Conservation (phyloP, 345 rosid species). For the Corymbia maculata region DNA sequence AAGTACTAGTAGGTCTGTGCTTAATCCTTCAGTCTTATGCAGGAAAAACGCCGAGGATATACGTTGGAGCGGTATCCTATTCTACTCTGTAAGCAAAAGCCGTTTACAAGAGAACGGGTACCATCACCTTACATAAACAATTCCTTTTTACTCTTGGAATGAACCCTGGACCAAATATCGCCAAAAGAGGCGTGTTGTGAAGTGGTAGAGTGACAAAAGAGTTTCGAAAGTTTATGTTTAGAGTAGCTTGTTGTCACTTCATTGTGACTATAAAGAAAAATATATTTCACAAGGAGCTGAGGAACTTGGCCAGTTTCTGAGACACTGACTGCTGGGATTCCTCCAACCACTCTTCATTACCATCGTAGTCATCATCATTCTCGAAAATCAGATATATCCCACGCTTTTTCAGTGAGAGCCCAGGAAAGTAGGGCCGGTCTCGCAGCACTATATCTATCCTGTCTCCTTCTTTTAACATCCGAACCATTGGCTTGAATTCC, state of each 20-base stretch:
- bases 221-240: background rate
- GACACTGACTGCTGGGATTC: conserved; percentile 27
- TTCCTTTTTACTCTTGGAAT: background rate
- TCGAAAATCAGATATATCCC: conserved; percentile 38
- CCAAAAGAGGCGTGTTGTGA: background rate
- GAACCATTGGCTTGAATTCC: conserved; percentile 15
- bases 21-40: background rate
- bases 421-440: conserved; percentile 10
- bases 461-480: conserved; percentile 18
- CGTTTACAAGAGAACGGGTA: background rate
- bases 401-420: conserved; percentile 23
- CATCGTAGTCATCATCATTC: conserved; percentile 34
- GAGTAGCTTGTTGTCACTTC: background rate
- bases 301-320: conserved; percentile 25
- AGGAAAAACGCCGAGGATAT: background rate
- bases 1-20: background rate
- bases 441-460: conserved; percentile 11
- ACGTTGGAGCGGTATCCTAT: background rate
- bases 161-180: background rate
- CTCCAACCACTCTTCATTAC: conserved; percentile 24
- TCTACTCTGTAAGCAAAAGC: background rate
- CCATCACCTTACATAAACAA: background rate
- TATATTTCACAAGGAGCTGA: conserved; percentile 10
- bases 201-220: background rate
- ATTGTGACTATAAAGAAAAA: background rate